A percentile compares a stretch with the other conserved stretches of the same genome.
phyloP scores from a whole-genome alignment of 2,329 filamentous ascomycete species.

The Eurotiales sp. region DNA sequence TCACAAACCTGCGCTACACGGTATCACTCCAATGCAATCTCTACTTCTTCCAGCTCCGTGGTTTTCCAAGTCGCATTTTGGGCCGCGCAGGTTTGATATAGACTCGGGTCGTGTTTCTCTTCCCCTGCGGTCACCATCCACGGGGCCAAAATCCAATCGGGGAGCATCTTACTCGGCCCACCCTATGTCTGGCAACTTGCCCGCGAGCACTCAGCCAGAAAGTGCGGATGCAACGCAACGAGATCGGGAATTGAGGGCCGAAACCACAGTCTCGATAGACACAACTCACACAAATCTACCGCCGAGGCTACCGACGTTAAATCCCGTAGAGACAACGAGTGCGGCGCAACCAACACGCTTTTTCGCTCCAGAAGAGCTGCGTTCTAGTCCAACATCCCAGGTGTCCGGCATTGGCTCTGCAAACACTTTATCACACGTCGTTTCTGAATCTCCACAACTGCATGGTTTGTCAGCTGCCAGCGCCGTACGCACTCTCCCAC shows the following conservation, averaged over 20 bases:
- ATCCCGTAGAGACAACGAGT: conserved; percentile 17
- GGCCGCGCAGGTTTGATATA: conserved; percentile 31
- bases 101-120: conserved; percentile 33
- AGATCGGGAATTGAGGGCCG: not conserved
- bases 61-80: conserved; percentile 34
- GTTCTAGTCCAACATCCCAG: not conserved
- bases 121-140: conserved; percentile 32
- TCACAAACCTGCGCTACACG: not conserved
- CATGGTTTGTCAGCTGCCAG: conserved; percentile 16
- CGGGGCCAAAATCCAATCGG: conserved; percentile 36
- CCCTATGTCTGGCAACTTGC: conserved; percentile 44
- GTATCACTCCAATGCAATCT: conserved; percentile 36
- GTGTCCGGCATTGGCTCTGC: conserved; percentile 16
- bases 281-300: conserved; percentile 7
- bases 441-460: conserved; percentile 23
- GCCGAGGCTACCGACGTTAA: conserved; percentile 15
- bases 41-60: conserved; percentile 37
- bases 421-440: conserved; percentile 4
- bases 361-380: conserved; percentile 9
- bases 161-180: conserved; percentile 37
- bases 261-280: conserved; percentile 1
- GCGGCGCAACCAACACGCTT: conserved; percentile 15
- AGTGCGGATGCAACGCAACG: conserved; percentile 33
- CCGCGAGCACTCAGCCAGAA: conserved; percentile 34
- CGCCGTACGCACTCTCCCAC: conserved; percentile 25